phyloP scores from a whole-genome alignment of 2,329 filamentous ascomycete genomes.

The Hawksworthiomyces lignivorus region DNA sequence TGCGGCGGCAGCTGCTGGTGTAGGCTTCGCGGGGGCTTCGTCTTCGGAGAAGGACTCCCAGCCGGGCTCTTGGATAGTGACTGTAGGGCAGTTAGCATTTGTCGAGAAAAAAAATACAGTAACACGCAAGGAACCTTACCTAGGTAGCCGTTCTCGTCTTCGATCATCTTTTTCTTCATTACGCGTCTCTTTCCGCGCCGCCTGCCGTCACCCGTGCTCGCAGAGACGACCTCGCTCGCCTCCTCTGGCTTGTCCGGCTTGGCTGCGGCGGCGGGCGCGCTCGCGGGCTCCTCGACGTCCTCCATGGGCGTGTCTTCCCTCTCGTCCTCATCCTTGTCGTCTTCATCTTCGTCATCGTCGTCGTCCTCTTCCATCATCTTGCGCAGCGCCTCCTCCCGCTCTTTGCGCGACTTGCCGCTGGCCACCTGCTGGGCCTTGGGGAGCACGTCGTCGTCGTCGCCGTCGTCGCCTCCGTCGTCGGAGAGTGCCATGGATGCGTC shows the following conservation, averaged over 20 bases:
- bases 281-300: conserved; percentile 16
- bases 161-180: conserved; percentile 78
- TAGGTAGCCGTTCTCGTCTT: conserved; percentile 85
- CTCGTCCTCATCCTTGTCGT: conserved; percentile 27
- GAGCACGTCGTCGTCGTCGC: conserved; percentile 45
- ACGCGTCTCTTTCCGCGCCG: conserved; percentile 70
- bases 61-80: conserved; percentile 73
- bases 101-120: neutral
- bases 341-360: conserved; percentile 47
- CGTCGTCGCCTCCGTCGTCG: conserved; percentile 28
- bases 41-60: conserved; percentile 97
- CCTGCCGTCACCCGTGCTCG: conserved; percentile 48
- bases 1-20: conserved; percentile 34
- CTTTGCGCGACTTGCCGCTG: conserved; percentile 38
- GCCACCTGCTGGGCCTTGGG: conserved; percentile 27
- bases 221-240: conserved; percentile 40
- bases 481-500: conserved; percentile 44
- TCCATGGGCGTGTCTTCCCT: conserved; percentile 29
- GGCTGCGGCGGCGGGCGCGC: conserved; percentile 30
- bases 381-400: conserved; percentile 57
- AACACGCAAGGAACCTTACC: too few species aligned
- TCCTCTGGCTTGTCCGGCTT: conserved; percentile 31
- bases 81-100: conserved; percentile 33
- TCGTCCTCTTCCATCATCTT: conserved; percentile 72
- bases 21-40: conserved; percentile 52